Evolutionary conservation across 768 basidiomycete species (phyloP).

Genomic region (Heimioporus sp.): DNA sequence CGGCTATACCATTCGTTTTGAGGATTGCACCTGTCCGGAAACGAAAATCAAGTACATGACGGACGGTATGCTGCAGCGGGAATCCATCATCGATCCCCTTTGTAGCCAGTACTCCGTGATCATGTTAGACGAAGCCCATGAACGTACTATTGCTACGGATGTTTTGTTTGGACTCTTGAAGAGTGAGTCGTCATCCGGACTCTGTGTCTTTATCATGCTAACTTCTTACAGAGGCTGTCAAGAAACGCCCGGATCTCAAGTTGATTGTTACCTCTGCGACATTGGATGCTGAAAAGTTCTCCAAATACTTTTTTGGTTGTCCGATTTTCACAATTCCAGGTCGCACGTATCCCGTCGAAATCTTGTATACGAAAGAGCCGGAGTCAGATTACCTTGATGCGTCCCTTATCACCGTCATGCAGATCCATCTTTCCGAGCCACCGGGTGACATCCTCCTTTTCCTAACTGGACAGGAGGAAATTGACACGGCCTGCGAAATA

Average conservation of each 20-base stretch:
- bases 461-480: conserved; percentile 98
- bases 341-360: conserved; percentile 97
- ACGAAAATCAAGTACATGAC: conserved; percentile 99
- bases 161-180: conserved; percentile 95
- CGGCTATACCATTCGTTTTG: conserved; percentile 98
- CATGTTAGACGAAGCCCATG: conserved; percentile 99
- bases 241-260: conserved; percentile 92
- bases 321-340: conserved; percentile 99
- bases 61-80: conserved; percentile 98
- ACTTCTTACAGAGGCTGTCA: conserved; percentile 74
- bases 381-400: conserved; percentile 97
- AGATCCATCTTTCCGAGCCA: conserved; percentile 97
- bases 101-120: conserved; percentile 91
- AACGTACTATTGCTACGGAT: conserved; percentile 97
- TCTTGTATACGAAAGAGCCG: conserved; percentile 98
- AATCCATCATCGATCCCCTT: conserved; percentile 94
- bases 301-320: conserved; percentile 97
- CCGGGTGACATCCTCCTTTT: conserved; percentile 96
- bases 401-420: conserved; percentile 98
- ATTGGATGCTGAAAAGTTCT: conserved; percentile 99
- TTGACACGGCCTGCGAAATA: conserved; percentile 96
- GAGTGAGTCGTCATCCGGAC: conserved; percentile 9
- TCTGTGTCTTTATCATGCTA: conserved; percentile 12
- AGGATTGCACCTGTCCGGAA: conserved; percentile 98
- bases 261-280: conserved; percentile 98